Evolutionary conservation across 2,329 filamentous ascomycete genomes (phyloP), one percentile per base, ranked within the genome.

Genomic region (Penicillium sp.): DNA sequence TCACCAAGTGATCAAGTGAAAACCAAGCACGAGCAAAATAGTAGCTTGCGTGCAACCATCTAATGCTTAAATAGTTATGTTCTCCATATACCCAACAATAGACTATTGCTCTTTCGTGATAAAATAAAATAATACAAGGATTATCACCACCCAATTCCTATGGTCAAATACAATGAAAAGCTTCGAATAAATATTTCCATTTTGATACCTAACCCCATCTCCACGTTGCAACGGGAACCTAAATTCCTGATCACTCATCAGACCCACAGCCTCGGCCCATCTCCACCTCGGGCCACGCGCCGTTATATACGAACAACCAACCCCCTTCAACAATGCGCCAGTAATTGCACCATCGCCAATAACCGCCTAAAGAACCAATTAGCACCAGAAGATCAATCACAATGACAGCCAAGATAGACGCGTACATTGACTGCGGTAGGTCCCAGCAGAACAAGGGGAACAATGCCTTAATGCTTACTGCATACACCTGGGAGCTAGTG

Each of bases 201-300:
- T 31, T 14, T 5, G 29, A 14, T 13, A 7, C 7, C 7, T 16
- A 33, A 19, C 9, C 21, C 10, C 19, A 41, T 21, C 19, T 22
- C 22, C 19, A 7, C 14, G 19, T 41, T 21, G 37, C 9, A 29
- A 9, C 39, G 39, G 9, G n/a, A 41, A 22, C 6, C 7, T 16
- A 39, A 51, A 49, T 52, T 52, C 39, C 5, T 63, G 64, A 67
- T 67, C 58, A 67, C 58, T 64, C 60, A 67, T 66, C 63, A 67
- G 46, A 48, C 35, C 56, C 46, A 63, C 56, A 56, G 55, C 64
- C 63, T 64, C 63, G 63, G 63, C 45, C 49, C 62, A 53, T 55
- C 56, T 49, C 58, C 58, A 54, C 59, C 63, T 66, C 60, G 59
- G 61, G 33, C 56, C 50, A 56, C 22, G 43, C 48, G 3, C 24